phyloP scores from a whole-genome alignment of 129 eudicot genomes.

The Dittrichia graveolens region DNA sequence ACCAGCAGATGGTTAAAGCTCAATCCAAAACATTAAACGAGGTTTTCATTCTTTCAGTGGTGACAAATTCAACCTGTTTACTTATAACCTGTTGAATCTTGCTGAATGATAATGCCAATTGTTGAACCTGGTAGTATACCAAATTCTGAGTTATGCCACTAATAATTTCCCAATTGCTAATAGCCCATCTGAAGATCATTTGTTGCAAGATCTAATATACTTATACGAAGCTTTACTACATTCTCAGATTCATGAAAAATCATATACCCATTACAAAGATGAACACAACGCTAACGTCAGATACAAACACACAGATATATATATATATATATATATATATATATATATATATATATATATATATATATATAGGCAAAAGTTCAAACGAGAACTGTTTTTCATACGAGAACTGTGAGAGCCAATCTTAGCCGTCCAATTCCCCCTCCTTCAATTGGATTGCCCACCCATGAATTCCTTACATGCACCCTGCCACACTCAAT shows the following conservation, averaged over 20 bases:
- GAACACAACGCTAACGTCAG: slow-evolving; percentile 41
- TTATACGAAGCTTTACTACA: slow-evolving; percentile 61
- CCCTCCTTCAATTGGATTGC: no score
- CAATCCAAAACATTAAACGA: slow-evolving; percentile 30
- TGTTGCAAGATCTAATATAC: slow-evolving; percentile 59
- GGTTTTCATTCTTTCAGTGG: neutral
- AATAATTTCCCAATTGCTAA: slow-evolving; percentile 6
- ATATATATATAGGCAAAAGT: no score
- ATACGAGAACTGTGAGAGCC: no score
- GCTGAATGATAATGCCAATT: no score
- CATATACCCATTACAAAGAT: slow-evolving; percentile 40
- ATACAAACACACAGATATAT: slow-evolving; percentile 18
- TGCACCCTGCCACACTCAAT: no score
- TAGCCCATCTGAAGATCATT: slow-evolving; percentile 53
- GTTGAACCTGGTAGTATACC: no score
- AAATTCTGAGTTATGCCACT: neutral
- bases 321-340: no score
- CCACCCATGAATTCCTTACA: no score
- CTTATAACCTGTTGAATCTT: slow-evolving; percentile 18
- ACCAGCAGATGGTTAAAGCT: slow-evolving; percentile 66
- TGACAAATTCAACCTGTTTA: no score
- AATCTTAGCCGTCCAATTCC: no score
- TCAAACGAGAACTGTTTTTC: no score
- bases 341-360: no score
- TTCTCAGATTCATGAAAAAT: slow-evolving; percentile 46